Evolutionary conservation across 169 alveolate species (phyloP), one percentile per base, ranked within the genome.

Genomic region (Plasmodium sp.): DNA sequence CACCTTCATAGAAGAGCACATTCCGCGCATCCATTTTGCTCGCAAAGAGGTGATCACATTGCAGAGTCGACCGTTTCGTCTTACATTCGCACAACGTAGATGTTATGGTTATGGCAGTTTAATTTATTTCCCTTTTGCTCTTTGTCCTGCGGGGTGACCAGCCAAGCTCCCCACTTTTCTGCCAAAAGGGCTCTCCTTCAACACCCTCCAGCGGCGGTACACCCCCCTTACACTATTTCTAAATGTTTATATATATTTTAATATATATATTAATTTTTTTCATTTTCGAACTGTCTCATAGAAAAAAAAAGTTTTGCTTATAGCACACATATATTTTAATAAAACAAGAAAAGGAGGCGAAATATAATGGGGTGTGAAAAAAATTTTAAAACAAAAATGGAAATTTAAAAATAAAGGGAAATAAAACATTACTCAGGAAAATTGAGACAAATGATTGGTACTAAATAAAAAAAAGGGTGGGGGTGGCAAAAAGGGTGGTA

Each of bases 341-440:
- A 83, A 83, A 58, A 83, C 81, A 83, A 83, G 56, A 33, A 31
- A 22, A 58, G 27, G 56, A 33, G 22, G 39, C 54, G 81, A 83
- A 58, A 83, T 83, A 22, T 33, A 7, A 83, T 33, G 72, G 41
- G 45, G 3, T 62, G 77, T 5, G 39, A 67, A 82, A 82, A 54
- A 31, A 33, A 33, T 18, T 83, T 83, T 83, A 41, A 83, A 83
- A 83, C 91, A 83, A 83, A 83, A 83, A 43, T 83, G 91, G 43
- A 58, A 33, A 34, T 83, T 83, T 83, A 83, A 83, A 83, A 82
- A 43, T 81, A 79, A 79, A 80, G 39, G n/a, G 91, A 56, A 34
- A 43, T 83, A 83, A 83, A 83, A 83, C 91, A 83, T 41, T 83
- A 83, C 72, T 83, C 91, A 83, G 81, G 72, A 83, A 34, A 56